Percentiles rank a stretch among this genome's conserved stretches.
These are phyloP conservation scores for Castanea crenata DNA, from an alignment of 306 rosid genomes.

Conservation along the genomic window DNA sequence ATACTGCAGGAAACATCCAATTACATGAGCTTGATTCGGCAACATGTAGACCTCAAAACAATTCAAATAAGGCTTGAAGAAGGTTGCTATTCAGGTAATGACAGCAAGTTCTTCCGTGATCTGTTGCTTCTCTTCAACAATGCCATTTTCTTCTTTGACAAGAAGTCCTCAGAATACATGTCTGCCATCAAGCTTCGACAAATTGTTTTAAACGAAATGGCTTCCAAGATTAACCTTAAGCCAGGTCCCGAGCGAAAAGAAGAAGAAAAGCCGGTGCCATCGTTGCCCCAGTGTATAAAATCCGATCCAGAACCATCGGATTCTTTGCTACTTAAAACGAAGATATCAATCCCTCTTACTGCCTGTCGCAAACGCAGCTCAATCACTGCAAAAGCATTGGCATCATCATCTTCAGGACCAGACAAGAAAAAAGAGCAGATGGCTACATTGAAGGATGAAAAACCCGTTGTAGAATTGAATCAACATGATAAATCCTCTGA, in stretches of 20 bases:
- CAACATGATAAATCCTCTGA: slow-evolving; percentile 18
- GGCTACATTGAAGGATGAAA: slow-evolving; percentile 3
- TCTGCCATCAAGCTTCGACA: slow-evolving; percentile 23
- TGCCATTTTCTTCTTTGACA: slow-evolving; percentile 17
- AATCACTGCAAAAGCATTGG: slow-evolving; percentile 30
- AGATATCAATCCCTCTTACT: slow-evolving; percentile 25
- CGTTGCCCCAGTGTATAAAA: not conserved
- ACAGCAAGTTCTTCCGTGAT: slow-evolving; percentile 27
- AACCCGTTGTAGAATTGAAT: slow-evolving; percentile 23
- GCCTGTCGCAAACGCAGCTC: slow-evolving; percentile 41
- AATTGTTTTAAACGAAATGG: slow-evolving; percentile 23
- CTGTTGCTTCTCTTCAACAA: slow-evolving; percentile 23
- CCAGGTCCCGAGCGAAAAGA: slow-evolving; percentile 5
- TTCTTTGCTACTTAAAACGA: slow-evolving; percentile 21
- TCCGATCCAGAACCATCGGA: slow-evolving; percentile 18
- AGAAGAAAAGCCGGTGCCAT: not conserved
- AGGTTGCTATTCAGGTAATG: slow-evolving; percentile 23
- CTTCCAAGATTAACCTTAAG: not conserved
- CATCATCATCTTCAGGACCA: slow-evolving; percentile 26
- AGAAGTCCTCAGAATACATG: slow-evolving; percentile 8
- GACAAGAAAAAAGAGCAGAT: slow-evolving; percentile 20
- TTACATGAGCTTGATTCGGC: slow-evolving; percentile 15
- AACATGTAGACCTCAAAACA: slow-evolving; percentile 23
- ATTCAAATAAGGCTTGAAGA: slow-evolving; percentile 27
- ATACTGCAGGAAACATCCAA: slow-evolving; percentile 16